A percentile compares a stretch with the other conserved stretches of the same genome.
phyloP scores from a whole-genome alignment of 768 basidiomycete genomes.

The Sarcomyxa edulis region DNA sequence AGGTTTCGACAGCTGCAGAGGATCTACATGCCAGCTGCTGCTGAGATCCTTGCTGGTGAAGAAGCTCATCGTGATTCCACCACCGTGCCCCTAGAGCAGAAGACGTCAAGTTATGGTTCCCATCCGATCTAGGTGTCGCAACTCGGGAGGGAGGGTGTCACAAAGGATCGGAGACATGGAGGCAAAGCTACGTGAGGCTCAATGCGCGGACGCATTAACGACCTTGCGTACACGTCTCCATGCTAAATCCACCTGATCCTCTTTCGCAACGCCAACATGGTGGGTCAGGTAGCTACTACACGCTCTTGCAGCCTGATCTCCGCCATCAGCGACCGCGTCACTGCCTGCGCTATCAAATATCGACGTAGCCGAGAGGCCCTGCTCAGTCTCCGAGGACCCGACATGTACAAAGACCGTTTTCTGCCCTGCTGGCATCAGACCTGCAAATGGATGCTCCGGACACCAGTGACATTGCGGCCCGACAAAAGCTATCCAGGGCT shows the following conservation, averaged over 20 bases:
- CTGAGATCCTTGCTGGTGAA: background rate
- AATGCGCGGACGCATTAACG: slow-evolving; percentile 13
- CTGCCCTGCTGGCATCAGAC: background rate
- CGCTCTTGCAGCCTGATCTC: slow-evolving; percentile 15
- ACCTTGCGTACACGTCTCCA: slow-evolving; percentile 12
- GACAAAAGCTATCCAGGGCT: slow-evolving; percentile 4
- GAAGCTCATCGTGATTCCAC: background rate
- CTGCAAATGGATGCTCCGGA: too few species aligned
- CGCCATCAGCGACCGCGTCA: background rate
- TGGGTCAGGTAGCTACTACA: slow-evolving; percentile 16
- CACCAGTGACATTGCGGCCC: too few species aligned
- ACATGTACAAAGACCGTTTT: slow-evolving; percentile 7
- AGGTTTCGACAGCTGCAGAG: background rate
- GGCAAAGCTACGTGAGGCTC: too few species aligned
- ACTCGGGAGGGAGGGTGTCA: slow-evolving; percentile 1
- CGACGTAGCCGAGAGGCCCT: slow-evolving; percentile 8
- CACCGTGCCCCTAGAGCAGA: slow-evolving; percentile 5
- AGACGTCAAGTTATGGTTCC: slow-evolving; percentile 9
- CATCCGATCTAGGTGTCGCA: slow-evolving; percentile 5
- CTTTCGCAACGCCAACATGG: slow-evolving; percentile 15
- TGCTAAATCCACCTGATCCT: too few species aligned
- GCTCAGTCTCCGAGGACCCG: slow-evolving; percentile 5
- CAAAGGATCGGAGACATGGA: slow-evolving; percentile 12
- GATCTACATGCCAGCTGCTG: background rate
- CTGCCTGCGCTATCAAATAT: slow-evolving; percentile 10